Evolutionary conservation across 192 early-diverging fungal species (phyloP), one percentile per base, ranked within the genome.

Genomic region (Paraglomus brasilianum): DNA sequence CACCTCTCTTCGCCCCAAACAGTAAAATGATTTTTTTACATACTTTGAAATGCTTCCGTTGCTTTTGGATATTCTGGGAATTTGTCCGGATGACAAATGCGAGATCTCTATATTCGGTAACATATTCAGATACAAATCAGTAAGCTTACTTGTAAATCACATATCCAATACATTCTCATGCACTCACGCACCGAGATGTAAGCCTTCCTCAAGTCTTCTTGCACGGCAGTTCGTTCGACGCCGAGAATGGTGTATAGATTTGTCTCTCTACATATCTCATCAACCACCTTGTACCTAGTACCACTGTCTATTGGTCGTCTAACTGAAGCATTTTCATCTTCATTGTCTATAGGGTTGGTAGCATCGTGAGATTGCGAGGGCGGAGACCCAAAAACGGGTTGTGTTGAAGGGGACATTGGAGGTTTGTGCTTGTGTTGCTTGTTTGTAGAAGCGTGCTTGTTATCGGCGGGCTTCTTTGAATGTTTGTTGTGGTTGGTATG

Each of bases 61-160:
- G 84, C 84, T 51, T 80, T 71, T 61, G 81, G 80, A 53, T 85
- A 81, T 36, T 77, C 77, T 22, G 81, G 84, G 61, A 84, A 84
- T 69, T 83, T 83, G 70, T 85, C 84, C 24, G 84, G 84, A 58
- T 85, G 84, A 46, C 84, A 85, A 3, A 83, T 75, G 52, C 84
- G 65, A 42, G 80, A 81, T 66, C 76, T 80, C 75, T 85, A 50
- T 72, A 74, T 8, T 70, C 75, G 48, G 71, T 76, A 66, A 64
- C 40, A 17, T 30, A 21, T 22, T 22, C 11, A 22, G 19, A 67
- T 3, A 14, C 40, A 70, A 52, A 55, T 51, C 49, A 22, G 48
- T 36, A 59, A 43, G 39, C 52, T 36, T 10, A 36, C 30, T 36
- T 42, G 41, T 52, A 52, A 14, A 22, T 53, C 36, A 39, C n/a